Evolutionary conservation across 2,329 filamentous ascomycete species (phyloP).

Genomic region (Stachybotrys chlorohalonatus): DNA sequence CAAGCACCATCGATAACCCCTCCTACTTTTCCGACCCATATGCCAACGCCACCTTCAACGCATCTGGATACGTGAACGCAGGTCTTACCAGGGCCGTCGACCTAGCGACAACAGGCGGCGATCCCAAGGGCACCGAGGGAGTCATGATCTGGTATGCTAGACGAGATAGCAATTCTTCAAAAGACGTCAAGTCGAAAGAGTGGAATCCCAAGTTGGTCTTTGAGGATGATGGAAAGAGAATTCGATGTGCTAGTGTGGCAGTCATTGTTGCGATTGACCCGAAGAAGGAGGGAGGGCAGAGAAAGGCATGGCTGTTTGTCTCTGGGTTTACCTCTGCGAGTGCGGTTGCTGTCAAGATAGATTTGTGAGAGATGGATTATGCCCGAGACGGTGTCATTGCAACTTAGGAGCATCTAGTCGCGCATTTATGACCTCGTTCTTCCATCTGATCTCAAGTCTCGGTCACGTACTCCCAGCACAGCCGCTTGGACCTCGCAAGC

Average conservation of each 20-base stretch:
- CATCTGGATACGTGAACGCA: conserved; percentile 43
- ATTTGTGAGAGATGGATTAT: conserved; percentile 22
- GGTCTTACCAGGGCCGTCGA: conserved; percentile 34
- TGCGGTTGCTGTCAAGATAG: conserved; percentile 42
- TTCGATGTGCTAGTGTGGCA: conserved; percentile 41
- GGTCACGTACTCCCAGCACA: no score
- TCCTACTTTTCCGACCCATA: conserved; percentile 48
- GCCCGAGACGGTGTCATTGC: background rate
- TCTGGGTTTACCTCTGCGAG: conserved; percentile 43
- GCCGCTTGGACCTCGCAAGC: no score
- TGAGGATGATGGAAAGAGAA: conserved; percentile 43
- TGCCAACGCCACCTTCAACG: conserved; percentile 29
- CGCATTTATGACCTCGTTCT: background rate
- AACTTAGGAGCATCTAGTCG: background rate
- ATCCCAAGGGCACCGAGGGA: conserved; percentile 28
- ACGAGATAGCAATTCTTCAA: background rate
- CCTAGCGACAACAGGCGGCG: conserved; percentile 18
- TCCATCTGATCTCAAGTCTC: no score
- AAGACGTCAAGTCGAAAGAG: background rate
- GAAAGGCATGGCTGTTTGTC: conserved; percentile 47
- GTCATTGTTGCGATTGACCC: conserved; percentile 46
- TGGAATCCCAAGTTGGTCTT: conserved; percentile 44
- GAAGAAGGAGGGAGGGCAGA: conserved; percentile 27
- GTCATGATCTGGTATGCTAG: conserved; percentile 35
- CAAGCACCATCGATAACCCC: conserved; percentile 46